phyloP scores from a whole-genome alignment of 164 flowering plant genomes.

The Saururus chinensis region DNA sequence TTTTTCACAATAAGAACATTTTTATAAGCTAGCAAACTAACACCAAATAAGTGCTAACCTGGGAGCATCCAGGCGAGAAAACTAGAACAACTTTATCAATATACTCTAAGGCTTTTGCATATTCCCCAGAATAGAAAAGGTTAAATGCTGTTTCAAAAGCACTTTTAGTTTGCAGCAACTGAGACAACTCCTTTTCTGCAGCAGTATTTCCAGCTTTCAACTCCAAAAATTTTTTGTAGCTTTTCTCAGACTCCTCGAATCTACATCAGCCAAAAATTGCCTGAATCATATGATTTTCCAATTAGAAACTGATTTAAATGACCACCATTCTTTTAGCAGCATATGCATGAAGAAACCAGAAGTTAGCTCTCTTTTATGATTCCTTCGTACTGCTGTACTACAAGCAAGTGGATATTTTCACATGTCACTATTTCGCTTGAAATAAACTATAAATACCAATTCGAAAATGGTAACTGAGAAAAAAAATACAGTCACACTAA shows the following conservation, averaged over 20 bases:
- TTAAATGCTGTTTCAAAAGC: slow-evolving; percentile 55
- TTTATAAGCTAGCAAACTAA: not conserved
- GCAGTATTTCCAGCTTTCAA: slow-evolving; percentile 60
- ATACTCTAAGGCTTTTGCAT: slow-evolving; percentile 61
- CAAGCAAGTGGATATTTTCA: too few relatives aligned
- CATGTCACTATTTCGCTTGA: too few relatives aligned
- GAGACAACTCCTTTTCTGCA: slow-evolving; percentile 89
- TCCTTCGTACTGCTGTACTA: not conserved
- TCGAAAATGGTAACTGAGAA: too few relatives aligned
- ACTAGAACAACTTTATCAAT: slow-evolving; percentile 89
- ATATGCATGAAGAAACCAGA: not conserved
- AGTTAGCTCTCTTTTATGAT: not conserved
- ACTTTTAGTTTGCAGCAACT: slow-evolving; percentile 62
- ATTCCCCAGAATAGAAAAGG: slow-evolving; percentile 61
- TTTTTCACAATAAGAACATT: too few relatives aligned
- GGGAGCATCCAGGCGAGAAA: slow-evolving; percentile 80
- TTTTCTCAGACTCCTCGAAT: slow-evolving; percentile 82
- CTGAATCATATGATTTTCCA: slow-evolving; percentile 37
- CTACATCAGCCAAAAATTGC: slow-evolving; percentile 60
- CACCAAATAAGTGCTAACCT: slow-evolving; percentile 25
- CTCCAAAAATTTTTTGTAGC: slow-evolving; percentile 66
- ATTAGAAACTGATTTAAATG: slow-evolving; percentile 21
- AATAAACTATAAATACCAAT: too few relatives aligned
- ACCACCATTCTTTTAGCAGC: not conserved
- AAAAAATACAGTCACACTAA: too few relatives aligned